phyloP scores from a whole-genome alignment of 2,329 filamentous ascomycete genomes.

The Magnaporthales sp. region DNA sequence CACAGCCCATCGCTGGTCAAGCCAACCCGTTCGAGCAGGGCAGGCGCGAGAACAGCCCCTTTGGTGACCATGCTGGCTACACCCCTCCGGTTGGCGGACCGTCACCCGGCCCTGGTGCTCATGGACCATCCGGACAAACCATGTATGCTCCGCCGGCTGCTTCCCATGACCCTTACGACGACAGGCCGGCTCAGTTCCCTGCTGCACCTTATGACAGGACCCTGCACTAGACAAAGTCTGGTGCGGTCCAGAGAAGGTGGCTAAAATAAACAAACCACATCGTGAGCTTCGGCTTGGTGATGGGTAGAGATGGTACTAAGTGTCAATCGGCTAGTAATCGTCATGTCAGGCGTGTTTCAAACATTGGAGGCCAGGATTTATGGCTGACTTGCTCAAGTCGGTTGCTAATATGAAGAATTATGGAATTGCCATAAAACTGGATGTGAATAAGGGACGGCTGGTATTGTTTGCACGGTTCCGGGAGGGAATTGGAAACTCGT shows the following conservation, averaged over 20 bases:
- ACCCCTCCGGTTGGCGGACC: slow-evolving; percentile 18
- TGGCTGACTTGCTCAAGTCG: not conserved
- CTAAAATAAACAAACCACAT: not conserved
- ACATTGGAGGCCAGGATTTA: not conserved
- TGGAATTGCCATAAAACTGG: not conserved
- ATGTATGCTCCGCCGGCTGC: slow-evolving; percentile 21
- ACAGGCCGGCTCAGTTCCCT: slow-evolving; percentile 45
- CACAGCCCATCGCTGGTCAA: not conserved
- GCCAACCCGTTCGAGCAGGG: slow-evolving; percentile 16
- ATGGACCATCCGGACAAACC: not conserved
- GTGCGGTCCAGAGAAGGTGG: not conserved
- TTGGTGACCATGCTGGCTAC: slow-evolving; percentile 32
- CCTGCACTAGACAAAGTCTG: slow-evolving; percentile 5
- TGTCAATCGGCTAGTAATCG: not conserved
- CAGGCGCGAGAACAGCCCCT: slow-evolving; percentile 27
- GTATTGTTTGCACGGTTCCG: slow-evolving; percentile 8
- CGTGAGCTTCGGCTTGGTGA: not conserved
- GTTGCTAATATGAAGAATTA: not conserved
- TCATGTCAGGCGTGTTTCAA: not conserved
- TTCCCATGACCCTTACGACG: slow-evolving; percentile 34
- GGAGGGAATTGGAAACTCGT: slow-evolving; percentile 1
- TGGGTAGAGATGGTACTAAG: not conserved
- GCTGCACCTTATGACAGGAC: slow-evolving; percentile 47
- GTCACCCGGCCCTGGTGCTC: slow-evolving; percentile 6
- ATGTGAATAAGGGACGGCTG: slow-evolving; percentile 18